These are phyloP conservation scores for Candida ortonii DNA, from an alignment of 805 yeast genomes.

Conservation along the genomic window DNA sequence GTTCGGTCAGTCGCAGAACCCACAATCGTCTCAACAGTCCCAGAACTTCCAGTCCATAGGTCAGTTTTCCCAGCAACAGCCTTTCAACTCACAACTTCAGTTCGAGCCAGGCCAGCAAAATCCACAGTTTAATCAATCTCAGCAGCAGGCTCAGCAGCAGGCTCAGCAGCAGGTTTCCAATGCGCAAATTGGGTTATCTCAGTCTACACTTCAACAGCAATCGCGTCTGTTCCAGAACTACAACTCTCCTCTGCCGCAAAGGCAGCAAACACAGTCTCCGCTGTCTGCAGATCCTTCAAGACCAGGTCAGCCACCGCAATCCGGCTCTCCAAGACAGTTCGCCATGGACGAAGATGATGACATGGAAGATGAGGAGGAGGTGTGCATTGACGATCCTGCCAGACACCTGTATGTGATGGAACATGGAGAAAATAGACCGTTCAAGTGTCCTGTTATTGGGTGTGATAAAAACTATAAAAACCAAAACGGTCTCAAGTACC, in stretches of 20 bases:
- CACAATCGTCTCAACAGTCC: constrained; percentile 13
- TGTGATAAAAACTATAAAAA: constrained; percentile 97
- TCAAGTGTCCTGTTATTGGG: constrained; percentile 96
- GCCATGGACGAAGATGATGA: constrained; percentile 35
- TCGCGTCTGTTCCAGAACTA: constrained; percentile 18
- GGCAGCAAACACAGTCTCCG: constrained; percentile 19
- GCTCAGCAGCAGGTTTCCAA: constrained; percentile 1
- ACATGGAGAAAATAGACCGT: constrained; percentile 89
- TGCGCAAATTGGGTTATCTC: constrained; percentile 7
- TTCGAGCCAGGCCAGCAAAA: constrained; percentile 15
- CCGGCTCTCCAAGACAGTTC: constrained; percentile 27
- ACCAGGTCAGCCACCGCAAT: constrained; percentile 9
- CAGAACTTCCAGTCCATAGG: constrained; percentile 3
- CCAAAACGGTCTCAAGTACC: constrained; percentile 96
- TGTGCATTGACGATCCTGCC: constrained; percentile 95
- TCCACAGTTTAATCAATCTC: constrained; percentile 10
- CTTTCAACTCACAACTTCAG: constrained; percentile 5
- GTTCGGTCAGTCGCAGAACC: constrained; percentile 14
- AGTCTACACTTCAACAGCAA: constrained; percentile 15
- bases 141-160: constrained; percentile 1
- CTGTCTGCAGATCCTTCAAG: constrained; percentile 20
- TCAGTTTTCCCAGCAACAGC: constrained; percentile 6
- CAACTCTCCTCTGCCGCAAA: constrained; percentile 14
- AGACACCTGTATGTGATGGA: constrained; percentile 90
- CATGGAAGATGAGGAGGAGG: constrained; percentile 35